These are phyloP conservation scores for Fonsecaea multimorphosa DNA, from an alignment of 2,329 filamentous ascomycete genomes.

Conservation along the genomic window DNA sequence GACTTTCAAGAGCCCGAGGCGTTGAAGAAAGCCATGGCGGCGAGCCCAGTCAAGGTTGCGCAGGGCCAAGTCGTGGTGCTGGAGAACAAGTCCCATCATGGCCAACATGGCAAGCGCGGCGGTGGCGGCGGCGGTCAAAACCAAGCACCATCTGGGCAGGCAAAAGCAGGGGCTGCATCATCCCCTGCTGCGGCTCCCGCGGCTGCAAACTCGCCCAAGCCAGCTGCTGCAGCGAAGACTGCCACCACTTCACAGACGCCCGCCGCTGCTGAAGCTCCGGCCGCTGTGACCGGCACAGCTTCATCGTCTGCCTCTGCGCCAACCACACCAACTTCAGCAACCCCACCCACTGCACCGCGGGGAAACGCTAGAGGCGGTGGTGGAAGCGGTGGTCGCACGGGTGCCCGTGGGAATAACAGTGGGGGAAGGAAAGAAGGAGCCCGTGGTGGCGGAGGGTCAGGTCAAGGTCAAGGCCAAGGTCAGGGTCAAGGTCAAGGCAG, in stretches of 20 bases:
- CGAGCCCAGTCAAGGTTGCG: slow-evolving; percentile 80
- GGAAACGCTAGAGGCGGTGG: slow-evolving; percentile 31
- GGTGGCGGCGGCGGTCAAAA: slow-evolving; percentile 16
- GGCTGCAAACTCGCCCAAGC: slow-evolving; percentile 1
- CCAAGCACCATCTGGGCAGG: slow-evolving; percentile 10
- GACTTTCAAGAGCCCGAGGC: slow-evolving; percentile 78
- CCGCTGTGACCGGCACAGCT: slow-evolving; percentile 18
- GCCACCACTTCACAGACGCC: background rate
- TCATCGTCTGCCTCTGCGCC: slow-evolving; percentile 2
- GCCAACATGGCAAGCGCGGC: slow-evolving; percentile 29
- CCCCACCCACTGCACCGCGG: slow-evolving; percentile 24
- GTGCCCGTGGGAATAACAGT: slow-evolving; percentile 36
- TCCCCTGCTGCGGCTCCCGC: background rate
- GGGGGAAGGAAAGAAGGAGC: slow-evolving; percentile 23
- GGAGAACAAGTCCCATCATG: slow-evolving; percentile 66
- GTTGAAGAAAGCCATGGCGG: slow-evolving; percentile 78
- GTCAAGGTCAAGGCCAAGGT: slow-evolving; percentile 19
- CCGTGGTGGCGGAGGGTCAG: slow-evolving; percentile 17
- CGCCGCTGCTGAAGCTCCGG: background rate
- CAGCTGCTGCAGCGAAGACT: background rate
- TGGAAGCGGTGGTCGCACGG: slow-evolving; percentile 38
- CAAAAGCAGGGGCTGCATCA: slow-evolving; percentile 11
- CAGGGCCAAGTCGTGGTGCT: slow-evolving; percentile 86
- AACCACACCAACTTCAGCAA: slow-evolving; percentile 13
- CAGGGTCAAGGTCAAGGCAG: slow-evolving; percentile 19